Percentiles rank a stretch among this genome's conserved stretches.
Conservation (phyloP, 2,329 filamentous ascomycete species). For the Exophiala xenobiotica region DNA sequence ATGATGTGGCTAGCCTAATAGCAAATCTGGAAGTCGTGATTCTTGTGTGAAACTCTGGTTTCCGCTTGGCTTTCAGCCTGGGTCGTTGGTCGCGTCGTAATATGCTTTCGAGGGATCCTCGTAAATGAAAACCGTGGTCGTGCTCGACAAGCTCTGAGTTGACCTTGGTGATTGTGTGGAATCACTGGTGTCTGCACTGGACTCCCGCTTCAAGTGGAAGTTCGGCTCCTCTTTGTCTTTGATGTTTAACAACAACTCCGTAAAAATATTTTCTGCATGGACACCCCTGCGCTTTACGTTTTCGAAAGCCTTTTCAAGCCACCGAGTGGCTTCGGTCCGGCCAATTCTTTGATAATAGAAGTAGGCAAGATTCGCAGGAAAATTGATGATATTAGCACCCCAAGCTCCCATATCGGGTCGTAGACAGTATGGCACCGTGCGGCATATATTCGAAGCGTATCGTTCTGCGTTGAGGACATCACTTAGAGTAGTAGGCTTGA, state of each 20-base stretch:
- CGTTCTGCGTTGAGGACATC: constrained; percentile 12
- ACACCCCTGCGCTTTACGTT: constrained; percentile 20
- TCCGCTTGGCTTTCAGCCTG: not conserved
- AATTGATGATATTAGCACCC: constrained; percentile 27
- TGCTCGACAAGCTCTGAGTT: not conserved
- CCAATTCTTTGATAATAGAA: constrained; percentile 18
- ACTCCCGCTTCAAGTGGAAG: constrained; percentile 12
- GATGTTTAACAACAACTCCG: constrained; percentile 1
- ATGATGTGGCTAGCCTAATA: no score
- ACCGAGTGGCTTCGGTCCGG: constrained; percentile 12
- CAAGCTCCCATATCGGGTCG: constrained; percentile 28
- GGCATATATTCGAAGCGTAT: constrained; percentile 24
- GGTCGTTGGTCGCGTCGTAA: not conserved
- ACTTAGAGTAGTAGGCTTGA: constrained; percentile 2
- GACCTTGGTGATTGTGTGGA: constrained; percentile 5
- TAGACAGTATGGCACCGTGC: constrained; percentile 24
- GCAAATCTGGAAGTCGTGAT: not conserved
- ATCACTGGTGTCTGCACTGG: constrained; percentile 13
- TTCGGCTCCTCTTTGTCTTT: constrained; percentile 7
- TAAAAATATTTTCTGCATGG: constrained; percentile 17
- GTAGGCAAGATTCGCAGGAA: constrained; percentile 24
- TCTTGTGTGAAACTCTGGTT: not conserved
- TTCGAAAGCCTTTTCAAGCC: constrained; percentile 19
- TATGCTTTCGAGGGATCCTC: constrained; percentile 2
- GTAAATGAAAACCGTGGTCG: not conserved